Conservation (phyloP, 169 alveolate genomes). For the Plasmodium knowlesi region DNA sequence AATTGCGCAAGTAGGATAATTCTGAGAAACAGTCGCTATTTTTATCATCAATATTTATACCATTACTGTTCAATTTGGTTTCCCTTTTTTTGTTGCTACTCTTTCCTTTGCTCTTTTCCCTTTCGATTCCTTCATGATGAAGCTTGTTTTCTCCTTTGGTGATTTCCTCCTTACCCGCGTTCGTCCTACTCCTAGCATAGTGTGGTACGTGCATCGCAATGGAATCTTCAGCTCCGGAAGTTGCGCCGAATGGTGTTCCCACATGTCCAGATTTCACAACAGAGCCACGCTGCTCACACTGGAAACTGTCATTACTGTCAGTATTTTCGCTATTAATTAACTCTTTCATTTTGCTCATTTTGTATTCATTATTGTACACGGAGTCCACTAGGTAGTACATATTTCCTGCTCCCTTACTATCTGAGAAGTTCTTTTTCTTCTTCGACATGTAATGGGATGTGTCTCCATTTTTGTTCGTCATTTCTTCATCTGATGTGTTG, state of each 20-base stretch:
- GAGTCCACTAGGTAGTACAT: conserved; percentile 40
- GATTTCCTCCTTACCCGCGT: not conserved
- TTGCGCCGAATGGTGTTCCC: not conserved
- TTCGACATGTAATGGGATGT: not conserved
- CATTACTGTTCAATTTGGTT: not conserved
- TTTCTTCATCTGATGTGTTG: conserved; percentile 69
- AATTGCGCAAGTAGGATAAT: conserved; percentile 18
- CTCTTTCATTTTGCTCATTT: conserved; percentile 63
- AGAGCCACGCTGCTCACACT: not conserved
- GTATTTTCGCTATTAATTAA: conserved; percentile 29
- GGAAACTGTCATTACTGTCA: not conserved
- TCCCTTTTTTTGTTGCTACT: not conserved
- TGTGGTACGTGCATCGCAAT: not conserved
- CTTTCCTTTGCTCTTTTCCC: not conserved
- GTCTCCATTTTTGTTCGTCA: not conserved
- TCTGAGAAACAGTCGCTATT: conserved; percentile 40
- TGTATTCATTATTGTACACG: conserved; percentile 69
- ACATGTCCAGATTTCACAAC: not conserved
- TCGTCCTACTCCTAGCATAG: not conserved
- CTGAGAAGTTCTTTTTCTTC: not conserved
- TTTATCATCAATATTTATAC: not conserved
- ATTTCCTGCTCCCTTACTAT: conserved; percentile 11
- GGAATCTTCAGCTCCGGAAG: not conserved
- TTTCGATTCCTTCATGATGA: not conserved
- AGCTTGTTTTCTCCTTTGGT: not conserved